Evolutionary conservation across 148 eudicot species (phyloP).

Genomic region (Camellia granthamiana): DNA sequence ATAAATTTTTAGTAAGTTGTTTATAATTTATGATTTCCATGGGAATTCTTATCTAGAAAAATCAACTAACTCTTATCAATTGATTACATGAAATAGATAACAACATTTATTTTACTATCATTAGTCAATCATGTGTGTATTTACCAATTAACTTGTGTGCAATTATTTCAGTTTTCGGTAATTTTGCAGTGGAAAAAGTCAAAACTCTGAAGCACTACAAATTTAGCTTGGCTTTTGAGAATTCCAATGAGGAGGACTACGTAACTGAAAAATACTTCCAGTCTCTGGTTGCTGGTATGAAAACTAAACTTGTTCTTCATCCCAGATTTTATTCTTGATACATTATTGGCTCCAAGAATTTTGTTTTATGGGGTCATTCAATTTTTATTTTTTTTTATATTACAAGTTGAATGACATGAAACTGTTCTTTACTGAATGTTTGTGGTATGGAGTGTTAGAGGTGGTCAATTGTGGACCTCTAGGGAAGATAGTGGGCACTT

Average conservation of each 20-base stretch:
- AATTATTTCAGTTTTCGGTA: not conserved
- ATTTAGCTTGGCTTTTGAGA: conserved; percentile 97
- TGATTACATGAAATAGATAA: no score
- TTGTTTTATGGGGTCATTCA: not conserved
- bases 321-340: not conserved
- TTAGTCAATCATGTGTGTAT: no score
- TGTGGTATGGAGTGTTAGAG: no score
- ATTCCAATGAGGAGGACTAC: conserved; percentile 95
- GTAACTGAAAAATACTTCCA: conserved; percentile 96
- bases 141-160: not conserved
- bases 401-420: no score
- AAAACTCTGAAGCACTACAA: conserved; percentile 75
- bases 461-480: no score
- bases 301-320: conserved; percentile 1
- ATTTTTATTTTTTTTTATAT: no score
- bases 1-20: no score
- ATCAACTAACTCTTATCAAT: not conserved
- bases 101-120: no score
- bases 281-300: conserved; percentile 94
- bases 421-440: no score
- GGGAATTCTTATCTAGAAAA: not conserved
- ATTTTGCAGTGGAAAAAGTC: conserved; percentile 81
- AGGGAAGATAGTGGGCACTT: no score
- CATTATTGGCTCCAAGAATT: not conserved
- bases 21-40: not conserved